Percentiles rank a stretch among this genome's conserved stretches.
phyloP scores from a whole-genome alignment of 192 early-diverging fungal genomes.

The Rhizoclosmatium globosum region DNA sequence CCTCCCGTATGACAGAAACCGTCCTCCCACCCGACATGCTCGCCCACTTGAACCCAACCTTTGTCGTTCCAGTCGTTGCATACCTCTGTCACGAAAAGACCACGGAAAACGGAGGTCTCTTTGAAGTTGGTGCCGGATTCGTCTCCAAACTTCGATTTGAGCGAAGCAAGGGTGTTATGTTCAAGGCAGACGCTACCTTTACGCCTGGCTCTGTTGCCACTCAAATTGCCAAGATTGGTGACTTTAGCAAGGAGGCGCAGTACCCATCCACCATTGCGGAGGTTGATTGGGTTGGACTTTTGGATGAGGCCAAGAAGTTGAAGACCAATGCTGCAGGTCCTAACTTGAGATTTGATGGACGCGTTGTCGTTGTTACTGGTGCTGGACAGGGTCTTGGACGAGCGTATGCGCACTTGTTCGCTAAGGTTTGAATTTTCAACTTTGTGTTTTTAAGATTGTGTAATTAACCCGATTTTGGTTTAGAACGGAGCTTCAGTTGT shows the following conservation, averaged over 20 bases:
- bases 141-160: slow-evolving; percentile 94
- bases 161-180: slow-evolving; percentile 85
- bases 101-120: slow-evolving; percentile 83
- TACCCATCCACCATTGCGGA: slow-evolving; percentile 82
- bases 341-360: slow-evolving; percentile 76
- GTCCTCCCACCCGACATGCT: slow-evolving; percentile 96
- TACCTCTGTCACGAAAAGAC: slow-evolving; percentile 86
- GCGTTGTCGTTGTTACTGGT: slow-evolving; percentile 89
- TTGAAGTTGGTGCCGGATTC: slow-evolving; percentile 97
- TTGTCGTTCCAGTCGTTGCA: slow-evolving; percentile 92
- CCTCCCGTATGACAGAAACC: slow-evolving; percentile 90
- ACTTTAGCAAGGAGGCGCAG: slow-evolving; percentile 60
- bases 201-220: slow-evolving; percentile 83
- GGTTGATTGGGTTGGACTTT: slow-evolving; percentile 81
- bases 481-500: slow-evolving; percentile 87
- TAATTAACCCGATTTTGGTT: neutral
- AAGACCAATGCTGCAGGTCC: slow-evolving; percentile 63
- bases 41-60: slow-evolving; percentile 95
- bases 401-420: slow-evolving; percentile 86
- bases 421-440: slow-evolving; percentile 55
- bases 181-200: slow-evolving; percentile 88
- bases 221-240: slow-evolving; percentile 78
- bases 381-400: slow-evolving; percentile 94
- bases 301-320: slow-evolving; percentile 78
- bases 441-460: neutral